Evolutionary conservation across 257 asterid species (phyloP).

Genomic region (Solanum tarapatanum): DNA sequence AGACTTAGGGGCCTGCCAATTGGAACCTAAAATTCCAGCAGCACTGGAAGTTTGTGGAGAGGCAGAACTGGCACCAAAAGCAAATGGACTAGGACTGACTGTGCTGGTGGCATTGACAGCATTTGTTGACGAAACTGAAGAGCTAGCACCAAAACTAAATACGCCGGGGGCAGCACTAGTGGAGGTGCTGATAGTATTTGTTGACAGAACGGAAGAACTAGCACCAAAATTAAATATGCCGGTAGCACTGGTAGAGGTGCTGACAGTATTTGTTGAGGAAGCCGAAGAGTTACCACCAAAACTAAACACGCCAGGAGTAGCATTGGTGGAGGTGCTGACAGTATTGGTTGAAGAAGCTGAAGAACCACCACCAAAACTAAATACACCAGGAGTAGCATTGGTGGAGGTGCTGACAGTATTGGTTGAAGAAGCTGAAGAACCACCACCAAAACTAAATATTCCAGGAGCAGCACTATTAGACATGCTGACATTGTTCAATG

Average conservation of each 20-base stretch:
- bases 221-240: conserved; percentile 22
- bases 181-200: conserved; percentile 16
- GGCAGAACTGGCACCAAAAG: background rate
- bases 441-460: conserved; percentile 15
- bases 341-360: conserved; percentile 25
- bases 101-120: conserved; percentile 17
- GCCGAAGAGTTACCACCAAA: conserved; percentile 14
- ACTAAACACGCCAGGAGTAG: conserved; percentile 20
- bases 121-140: conserved; percentile 31
- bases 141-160: conserved; percentile 32
- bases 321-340: conserved; percentile 19
- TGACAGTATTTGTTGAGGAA: conserved; percentile 9
- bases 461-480: background rate
- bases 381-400: background rate
- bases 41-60: background rate
- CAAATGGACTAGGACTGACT: conserved; percentile 19
- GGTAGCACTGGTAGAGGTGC: conserved; percentile 23
- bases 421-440: conserved; percentile 30
- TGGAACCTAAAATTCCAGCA: conserved; percentile 20
- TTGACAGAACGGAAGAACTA: conserved; percentile 15
- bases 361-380: conserved; percentile 25
- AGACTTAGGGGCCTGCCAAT: conserved; percentile 28
- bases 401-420: conserved; percentile 1
- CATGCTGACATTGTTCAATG: background rate
- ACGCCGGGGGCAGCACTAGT: conserved; percentile 20